phyloP scores from a whole-genome alignment of 164 flowering plant genomes.

The Macadamia integrifolia region DNA sequence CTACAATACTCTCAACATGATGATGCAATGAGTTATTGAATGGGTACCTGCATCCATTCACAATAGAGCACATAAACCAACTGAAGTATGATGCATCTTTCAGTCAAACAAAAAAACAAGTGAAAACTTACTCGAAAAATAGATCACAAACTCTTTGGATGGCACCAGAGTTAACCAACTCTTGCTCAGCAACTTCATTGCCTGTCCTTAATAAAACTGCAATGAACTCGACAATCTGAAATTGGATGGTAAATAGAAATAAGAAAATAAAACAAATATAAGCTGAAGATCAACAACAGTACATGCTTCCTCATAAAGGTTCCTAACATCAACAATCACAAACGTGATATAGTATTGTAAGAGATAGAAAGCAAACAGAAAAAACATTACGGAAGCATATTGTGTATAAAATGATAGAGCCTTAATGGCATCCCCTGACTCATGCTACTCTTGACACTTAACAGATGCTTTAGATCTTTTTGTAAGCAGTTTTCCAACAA shows the following conservation, averaged over 20 bases:
- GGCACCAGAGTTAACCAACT: slow-evolving; percentile 69
- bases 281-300: background rate
- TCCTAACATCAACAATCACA: background rate
- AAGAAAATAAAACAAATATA: background rate
- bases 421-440: too few species aligned
- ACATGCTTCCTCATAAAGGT: background rate
- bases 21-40: slow-evolving; percentile 88
- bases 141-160: slow-evolving; percentile 61
- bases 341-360: too few species aligned
- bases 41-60: slow-evolving; percentile 66
- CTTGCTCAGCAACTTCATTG: slow-evolving; percentile 74
- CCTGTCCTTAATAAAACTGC: slow-evolving; percentile 61
- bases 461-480: too few species aligned
- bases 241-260: background rate
- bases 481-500: too few species aligned
- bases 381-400: too few species aligned
- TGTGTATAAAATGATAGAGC: too few species aligned
- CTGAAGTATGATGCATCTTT: too few species aligned
- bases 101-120: background rate
- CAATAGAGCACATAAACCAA: background rate
- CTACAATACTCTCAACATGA: slow-evolving; percentile 80
- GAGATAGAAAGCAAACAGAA: too few species aligned
- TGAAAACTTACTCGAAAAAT: slow-evolving; percentile 70
- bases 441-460: too few species aligned
- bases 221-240: slow-evolving; percentile 84